Evolutionary conservation across 2,329 filamentous ascomycete genomes (phyloP).

Genomic region (Chaetomiaceae sp.): DNA sequence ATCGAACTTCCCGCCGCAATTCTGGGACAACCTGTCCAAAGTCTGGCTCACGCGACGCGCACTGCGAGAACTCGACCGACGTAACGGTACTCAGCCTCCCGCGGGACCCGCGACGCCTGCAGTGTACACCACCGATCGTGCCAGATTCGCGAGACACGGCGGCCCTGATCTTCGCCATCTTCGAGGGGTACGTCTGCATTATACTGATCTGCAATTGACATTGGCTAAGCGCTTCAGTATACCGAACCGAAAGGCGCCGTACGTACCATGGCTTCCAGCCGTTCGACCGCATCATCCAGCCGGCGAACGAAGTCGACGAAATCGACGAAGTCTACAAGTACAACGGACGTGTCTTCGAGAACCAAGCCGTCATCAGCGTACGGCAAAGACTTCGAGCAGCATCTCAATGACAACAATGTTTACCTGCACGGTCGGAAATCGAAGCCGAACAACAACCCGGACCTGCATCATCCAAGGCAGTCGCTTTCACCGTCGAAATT

Average conservation of each 20-base stretch:
- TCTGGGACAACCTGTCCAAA: too few species aligned
- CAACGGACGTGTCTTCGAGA: too few species aligned
- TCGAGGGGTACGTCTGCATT: constrained; percentile 30
- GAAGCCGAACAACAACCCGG: background rate
- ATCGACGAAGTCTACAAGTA: background rate
- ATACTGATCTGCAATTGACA: constrained; percentile 10
- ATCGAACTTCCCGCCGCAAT: too few species aligned
- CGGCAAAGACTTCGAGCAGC: constrained; percentile 28
- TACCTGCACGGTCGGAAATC: constrained; percentile 15
- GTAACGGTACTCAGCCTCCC: too few species aligned
- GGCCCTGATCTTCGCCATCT: too few species aligned
- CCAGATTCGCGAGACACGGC: too few species aligned
- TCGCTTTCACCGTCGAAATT: constrained; percentile 22
- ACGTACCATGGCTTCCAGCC: constrained; percentile 24
- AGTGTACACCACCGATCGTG: too few species aligned
- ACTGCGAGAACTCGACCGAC: too few species aligned
- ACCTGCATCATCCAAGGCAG: background rate
- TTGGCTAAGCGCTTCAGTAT: constrained; percentile 20
- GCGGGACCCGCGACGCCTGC: too few species aligned
- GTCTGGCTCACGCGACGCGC: too few species aligned
- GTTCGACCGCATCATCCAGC: constrained; percentile 1
- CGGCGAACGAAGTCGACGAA: background rate
- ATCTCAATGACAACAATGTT: constrained; percentile 25
- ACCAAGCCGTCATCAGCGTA: constrained; percentile 24
- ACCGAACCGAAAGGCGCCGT: constrained; percentile 18